phyloP scores from a whole-genome alignment of 306 rosid genomes.

The Delonix regia region DNA sequence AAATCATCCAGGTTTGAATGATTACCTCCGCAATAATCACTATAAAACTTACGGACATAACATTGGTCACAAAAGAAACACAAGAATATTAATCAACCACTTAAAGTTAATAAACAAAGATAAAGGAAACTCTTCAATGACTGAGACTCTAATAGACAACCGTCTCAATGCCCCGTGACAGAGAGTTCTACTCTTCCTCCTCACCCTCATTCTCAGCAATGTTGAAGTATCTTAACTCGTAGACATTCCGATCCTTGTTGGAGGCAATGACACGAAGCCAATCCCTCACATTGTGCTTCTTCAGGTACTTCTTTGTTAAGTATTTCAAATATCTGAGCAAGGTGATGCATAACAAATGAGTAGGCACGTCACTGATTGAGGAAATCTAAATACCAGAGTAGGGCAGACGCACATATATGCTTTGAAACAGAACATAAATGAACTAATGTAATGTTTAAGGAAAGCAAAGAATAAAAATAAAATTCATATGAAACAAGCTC shows the following conservation, averaged over 20 bases:
- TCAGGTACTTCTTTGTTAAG: conserved; percentile 92
- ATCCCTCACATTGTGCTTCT: conserved; percentile 93
- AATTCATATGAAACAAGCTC: neutral
- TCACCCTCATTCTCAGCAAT: conserved; percentile 95
- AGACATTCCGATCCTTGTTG: conserved; percentile 84
- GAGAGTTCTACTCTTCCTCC: conserved; percentile 70
- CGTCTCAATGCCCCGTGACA: conserved; percentile 32
- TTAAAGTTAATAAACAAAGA: conserved; percentile 35
- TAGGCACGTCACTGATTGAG: neutral
- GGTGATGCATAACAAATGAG: neutral
- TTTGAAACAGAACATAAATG: neutral
- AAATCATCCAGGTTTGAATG: neutral
- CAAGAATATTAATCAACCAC: conserved; percentile 34
- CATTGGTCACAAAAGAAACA: conserved; percentile 25
- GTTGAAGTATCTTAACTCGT: conserved; percentile 93
- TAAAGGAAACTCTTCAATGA: conserved; percentile 23
- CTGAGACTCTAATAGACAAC: conserved; percentile 33
- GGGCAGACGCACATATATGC: neutral
- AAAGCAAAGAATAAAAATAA: neutral
- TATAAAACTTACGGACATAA: conserved; percentile 25
- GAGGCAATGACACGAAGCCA: conserved; percentile 95
- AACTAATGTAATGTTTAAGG: neutral
- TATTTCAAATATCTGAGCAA: conserved; percentile 73
- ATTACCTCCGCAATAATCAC: conserved; percentile 24
- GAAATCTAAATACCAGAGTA: neutral